Conservation (phyloP, 306 rosid genomes). For the Herpetospermum pedunculosum region DNA sequence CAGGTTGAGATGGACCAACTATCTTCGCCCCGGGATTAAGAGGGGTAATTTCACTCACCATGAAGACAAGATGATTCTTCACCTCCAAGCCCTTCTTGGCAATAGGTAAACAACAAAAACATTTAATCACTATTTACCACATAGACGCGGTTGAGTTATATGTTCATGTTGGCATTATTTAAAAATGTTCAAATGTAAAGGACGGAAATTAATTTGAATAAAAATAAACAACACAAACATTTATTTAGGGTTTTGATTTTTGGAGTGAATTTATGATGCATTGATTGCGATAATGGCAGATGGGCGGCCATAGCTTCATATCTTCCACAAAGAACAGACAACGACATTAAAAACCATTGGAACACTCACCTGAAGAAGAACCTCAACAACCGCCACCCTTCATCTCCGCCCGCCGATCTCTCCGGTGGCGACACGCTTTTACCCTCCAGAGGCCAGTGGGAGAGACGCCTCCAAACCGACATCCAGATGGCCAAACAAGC, state of each 20-base stretch:
- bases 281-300: conserved; percentile 25
- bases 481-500: conserved; percentile 74
- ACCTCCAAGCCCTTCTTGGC: conserved; percentile 94
- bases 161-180: too few relatives aligned
- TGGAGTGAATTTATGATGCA: not conserved
- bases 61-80: conserved; percentile 92
- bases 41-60: conserved; percentile 86
- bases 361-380: conserved; percentile 85
- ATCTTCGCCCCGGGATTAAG: conserved; percentile 82
- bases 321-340: conserved; percentile 94
- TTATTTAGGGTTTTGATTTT: too few relatives aligned
- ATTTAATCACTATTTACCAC: too few relatives aligned
- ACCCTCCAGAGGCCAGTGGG: conserved; percentile 89
- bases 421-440: not conserved
- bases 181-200: too few relatives aligned
- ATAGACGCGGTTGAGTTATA: too few relatives aligned
- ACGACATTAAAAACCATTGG: conserved; percentile 94
- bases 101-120: conserved; percentile 77
- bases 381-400: conserved; percentile 33
- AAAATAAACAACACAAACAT: too few relatives aligned
- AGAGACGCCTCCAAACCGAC: conserved; percentile 84
- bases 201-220: too few relatives aligned
- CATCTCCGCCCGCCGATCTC: conserved; percentile 18
- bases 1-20: conserved; percentile 91
- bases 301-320: conserved; percentile 99